phyloP scores from a whole-genome alignment of 345 rosid species.

The Cardamine chenopodiifolia region DNA sequence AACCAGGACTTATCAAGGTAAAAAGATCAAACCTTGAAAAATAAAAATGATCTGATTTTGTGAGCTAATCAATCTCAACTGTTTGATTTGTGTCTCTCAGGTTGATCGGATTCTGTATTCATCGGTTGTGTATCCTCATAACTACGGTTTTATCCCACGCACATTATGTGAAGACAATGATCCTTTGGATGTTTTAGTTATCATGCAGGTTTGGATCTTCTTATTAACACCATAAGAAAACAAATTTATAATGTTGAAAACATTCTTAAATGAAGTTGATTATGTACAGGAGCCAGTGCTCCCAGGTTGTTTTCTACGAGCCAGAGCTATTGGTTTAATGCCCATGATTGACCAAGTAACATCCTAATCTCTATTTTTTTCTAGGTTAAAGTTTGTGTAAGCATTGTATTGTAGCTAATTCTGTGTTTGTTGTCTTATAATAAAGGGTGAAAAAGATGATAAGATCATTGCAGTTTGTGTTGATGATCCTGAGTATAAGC shows the following conservation, averaged over 20 bases:
- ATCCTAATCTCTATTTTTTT: not conserved
- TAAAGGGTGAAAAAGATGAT: slow-evolving; percentile 97
- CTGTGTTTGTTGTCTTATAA: not conserved
- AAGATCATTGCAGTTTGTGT: slow-evolving; percentile 97
- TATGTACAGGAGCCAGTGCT: slow-evolving; percentile 79
- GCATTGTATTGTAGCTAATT: not conserved
- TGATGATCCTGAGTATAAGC: slow-evolving; percentile 96
- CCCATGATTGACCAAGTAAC: slow-evolving; percentile 95
- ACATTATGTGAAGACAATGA: slow-evolving; percentile 97
- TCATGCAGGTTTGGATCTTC: slow-evolving; percentile 83
- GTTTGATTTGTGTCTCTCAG: slow-evolving; percentile 43
- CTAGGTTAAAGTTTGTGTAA: not conserved
- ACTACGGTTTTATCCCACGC: slow-evolving; percentile 97
- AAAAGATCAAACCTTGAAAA: too few relatives aligned
- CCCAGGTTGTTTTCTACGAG: slow-evolving; percentile 93
- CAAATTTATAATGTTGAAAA: not conserved
- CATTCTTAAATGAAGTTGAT: not conserved
- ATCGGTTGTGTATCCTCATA: slow-evolving; percentile 99
- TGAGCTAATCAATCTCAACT: slow-evolving; percentile 3
- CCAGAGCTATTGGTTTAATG: slow-evolving; percentile 93
- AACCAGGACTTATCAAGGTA: slow-evolving; percentile 97
- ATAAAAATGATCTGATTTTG: not conserved
- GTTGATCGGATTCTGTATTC: slow-evolving; percentile 93
- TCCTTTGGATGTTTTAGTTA: slow-evolving; percentile 93
- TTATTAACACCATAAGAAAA: not conserved